phyloP scores from a whole-genome alignment of 2,329 filamentous ascomycete genomes.

The Pestalotiopsis sp. region DNA sequence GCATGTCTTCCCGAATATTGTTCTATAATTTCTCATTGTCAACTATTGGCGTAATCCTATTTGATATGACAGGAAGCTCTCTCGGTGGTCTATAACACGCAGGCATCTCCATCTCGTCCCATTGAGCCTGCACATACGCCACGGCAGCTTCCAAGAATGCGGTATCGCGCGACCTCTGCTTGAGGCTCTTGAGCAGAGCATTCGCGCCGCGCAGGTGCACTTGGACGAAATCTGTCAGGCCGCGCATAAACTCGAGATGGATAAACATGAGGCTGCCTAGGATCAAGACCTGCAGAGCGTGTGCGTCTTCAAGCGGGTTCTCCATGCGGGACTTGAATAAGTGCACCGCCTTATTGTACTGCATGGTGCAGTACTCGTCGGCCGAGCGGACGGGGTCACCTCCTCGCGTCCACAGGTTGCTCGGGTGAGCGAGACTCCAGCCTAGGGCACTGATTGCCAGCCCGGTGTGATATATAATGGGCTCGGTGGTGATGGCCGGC shows the following conservation, averaged over 20 bases:
- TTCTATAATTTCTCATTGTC: not conserved
- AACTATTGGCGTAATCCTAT: not conserved
- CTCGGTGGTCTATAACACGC: not conserved
- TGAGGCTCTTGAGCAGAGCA: not conserved
- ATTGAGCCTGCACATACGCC: not conserved
- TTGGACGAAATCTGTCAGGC: not conserved
- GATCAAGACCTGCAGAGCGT: not conserved
- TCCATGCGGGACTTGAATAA: not conserved
- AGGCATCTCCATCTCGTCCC: not conserved
- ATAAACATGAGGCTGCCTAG: not conserved
- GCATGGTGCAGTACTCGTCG: not conserved
- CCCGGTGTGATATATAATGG: not conserved
- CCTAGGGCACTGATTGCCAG: not conserved
- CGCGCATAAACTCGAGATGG: constrained; percentile 7
- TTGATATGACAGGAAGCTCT: not conserved
- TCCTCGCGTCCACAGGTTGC: not conserved
- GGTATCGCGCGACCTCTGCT: not conserved
- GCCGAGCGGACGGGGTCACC: not conserved
- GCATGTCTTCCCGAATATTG: not conserved
- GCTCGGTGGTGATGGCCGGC: not conserved
- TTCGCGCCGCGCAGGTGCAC: not conserved
- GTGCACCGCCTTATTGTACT: not conserved
- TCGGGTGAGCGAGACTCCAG: not conserved
- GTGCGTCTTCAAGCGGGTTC: not conserved
- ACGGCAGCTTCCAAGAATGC: not conserved